Evolutionary conservation across 164 flowering plant genomes (phyloP), one percentile per base, ranked within the genome.

Genomic region (Vitis riparia): DNA sequence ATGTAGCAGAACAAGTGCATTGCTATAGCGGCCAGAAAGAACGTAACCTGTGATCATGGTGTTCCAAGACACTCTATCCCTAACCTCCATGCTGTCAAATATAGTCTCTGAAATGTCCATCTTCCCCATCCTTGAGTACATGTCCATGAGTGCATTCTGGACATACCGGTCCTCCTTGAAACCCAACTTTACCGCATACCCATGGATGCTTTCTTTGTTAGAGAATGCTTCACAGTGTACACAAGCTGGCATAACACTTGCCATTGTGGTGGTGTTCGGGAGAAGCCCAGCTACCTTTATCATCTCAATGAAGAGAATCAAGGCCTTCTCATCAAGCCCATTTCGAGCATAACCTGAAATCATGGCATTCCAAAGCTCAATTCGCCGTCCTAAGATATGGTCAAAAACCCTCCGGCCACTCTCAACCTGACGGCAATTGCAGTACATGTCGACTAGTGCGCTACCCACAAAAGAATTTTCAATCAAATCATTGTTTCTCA

Each of bases 381-480:
- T 73, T 55, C 78, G 81, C 73, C 76, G 66, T 9, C 80, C 80
- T 9, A 59, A 52, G 23, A 83, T 64, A 56, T 69, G 59, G 58
- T 92, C 82, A 72, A 90, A 92, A 59, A 92, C 86, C 27, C 53
- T 77, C 1, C 87, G 76, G 57, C 85, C 97, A 71, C 78, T 76
- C 10, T 75, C 77, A 29, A 88, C 85, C 69, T 73, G 63, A 47
- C 73, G 68, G 67, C 95, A 92, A 57, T 89, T 90, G 73, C 90
- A 89, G 70, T 90, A 92, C 97, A 92, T 89, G 77, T 92, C 97
- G 55, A 92, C 94, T 53, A 92, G 75, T 71, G 97, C 89, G 79
- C 92, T 89, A 9, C 81, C 85, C 23, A 89, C 89, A 67, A 73
- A 89, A 29, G 92, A 76, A 76, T 89, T 89, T 50, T 69, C 76